Evolutionary conservation across 1,139 yeast genomes (phyloP).

Genomic region (Yamadazyma aaseri): DNA sequence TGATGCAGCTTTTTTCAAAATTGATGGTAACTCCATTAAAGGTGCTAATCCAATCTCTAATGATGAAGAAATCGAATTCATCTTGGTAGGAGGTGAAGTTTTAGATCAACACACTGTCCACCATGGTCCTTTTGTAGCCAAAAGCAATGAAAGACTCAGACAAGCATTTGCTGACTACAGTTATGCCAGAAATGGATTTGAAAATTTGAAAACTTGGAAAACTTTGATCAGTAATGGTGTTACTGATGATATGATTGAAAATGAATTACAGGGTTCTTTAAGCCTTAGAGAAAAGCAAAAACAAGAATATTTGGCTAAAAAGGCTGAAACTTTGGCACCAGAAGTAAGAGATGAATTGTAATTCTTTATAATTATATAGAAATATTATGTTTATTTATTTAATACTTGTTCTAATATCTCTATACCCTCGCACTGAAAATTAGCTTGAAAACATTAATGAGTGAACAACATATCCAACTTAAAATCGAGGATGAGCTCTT

Average conservation of each 20-base stretch:
- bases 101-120: slow-evolving; percentile 79
- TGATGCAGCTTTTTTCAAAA: slow-evolving; percentile 62
- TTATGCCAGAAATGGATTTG: slow-evolving; percentile 69
- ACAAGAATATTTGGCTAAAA: slow-evolving; percentile 23
- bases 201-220: slow-evolving; percentile 64
- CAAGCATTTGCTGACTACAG: slow-evolving; percentile 74
- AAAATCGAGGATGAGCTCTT: slow-evolving; percentile 19
- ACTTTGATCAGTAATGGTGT: slow-evolving; percentile 67
- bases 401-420: too few relatives aligned
- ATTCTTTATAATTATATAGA: neutral
- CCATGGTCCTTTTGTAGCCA: slow-evolving; percentile 88
- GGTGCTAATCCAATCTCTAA: slow-evolving; percentile 47
- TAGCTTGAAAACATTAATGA: slow-evolving; percentile 5
- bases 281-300: slow-evolving; percentile 32
- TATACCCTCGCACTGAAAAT: neutral
- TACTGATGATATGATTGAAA: slow-evolving; percentile 43
- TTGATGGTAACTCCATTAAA: slow-evolving; percentile 57
- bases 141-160: slow-evolving; percentile 57
- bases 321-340: slow-evolving; percentile 11
- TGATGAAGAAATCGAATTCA: slow-evolving; percentile 48
- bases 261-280: slow-evolving; percentile 36
- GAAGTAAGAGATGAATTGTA: slow-evolving; percentile 18
- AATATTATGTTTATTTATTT: neutral
- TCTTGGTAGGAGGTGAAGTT: slow-evolving; percentile 74
- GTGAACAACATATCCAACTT: slow-evolving; percentile 9